These are phyloP conservation scores for Curvularia spicifera DNA, from an alignment of 2,329 filamentous ascomycete species.

Conservation along the genomic window DNA sequence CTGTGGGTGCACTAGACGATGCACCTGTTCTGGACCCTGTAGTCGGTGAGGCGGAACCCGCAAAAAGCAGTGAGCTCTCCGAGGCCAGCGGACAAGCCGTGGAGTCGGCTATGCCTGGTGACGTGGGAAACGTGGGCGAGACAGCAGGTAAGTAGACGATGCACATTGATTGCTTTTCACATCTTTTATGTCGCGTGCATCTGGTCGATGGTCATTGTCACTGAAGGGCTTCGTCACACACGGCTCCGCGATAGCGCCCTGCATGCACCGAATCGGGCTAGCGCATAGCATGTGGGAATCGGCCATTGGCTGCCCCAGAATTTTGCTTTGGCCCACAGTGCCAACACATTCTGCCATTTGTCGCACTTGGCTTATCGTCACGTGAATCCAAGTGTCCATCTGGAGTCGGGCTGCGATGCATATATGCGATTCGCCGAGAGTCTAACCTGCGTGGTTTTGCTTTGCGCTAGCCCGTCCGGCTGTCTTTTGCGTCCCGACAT, in stretches of 20 bases:
- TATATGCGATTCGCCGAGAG: constrained; percentile 36
- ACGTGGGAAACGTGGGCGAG: constrained; percentile 10
- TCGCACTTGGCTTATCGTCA: constrained; percentile 36
- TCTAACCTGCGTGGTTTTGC: constrained; percentile 31
- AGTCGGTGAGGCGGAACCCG: constrained; percentile 4
- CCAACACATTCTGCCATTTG: constrained; percentile 22
- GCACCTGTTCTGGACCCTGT: constrained; percentile 4
- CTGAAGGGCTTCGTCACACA: constrained; percentile 12
- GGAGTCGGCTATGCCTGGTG: constrained; percentile 12
- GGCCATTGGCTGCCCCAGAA: constrained; percentile 21
- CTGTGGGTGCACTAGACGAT: constrained; percentile 8
- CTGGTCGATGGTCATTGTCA: constrained; percentile 3
- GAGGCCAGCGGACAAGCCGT: constrained; percentile 10
- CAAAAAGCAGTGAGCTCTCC: constrained; percentile 3
- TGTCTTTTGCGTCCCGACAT: constrained; percentile 20
- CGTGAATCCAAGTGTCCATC: constrained; percentile 29
- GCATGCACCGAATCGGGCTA: constrained; percentile 23
- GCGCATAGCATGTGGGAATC: constrained; percentile 19
- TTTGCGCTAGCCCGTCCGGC: constrained; percentile 25
- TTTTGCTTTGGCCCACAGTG: constrained; percentile 22
- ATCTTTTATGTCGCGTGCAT: constrained; percentile 11
- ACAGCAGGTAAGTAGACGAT: constrained; percentile 29
- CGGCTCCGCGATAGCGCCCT: constrained; percentile 18
- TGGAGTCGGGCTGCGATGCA: constrained; percentile 37
- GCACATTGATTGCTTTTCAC: constrained; percentile 7